A percentile compares a stretch with the other conserved stretches of the same genome.
These are phyloP conservation scores for Monilinia fructigena DNA, from an alignment of 2,329 filamentous ascomycete genomes.

Conservation along the genomic window DNA sequence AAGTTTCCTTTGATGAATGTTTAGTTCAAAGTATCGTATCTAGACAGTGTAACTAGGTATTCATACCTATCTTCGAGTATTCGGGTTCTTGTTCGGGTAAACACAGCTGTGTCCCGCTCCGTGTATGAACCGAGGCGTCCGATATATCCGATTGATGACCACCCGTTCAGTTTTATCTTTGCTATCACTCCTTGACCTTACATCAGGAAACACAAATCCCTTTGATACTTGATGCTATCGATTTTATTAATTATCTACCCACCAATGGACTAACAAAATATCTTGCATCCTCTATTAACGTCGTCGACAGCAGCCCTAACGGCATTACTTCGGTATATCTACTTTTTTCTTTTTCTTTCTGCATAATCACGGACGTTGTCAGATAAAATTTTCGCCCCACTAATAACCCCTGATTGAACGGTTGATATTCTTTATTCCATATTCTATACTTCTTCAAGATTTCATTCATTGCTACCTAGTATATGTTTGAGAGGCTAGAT, in stretches of 20 bases:
- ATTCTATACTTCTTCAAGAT: not conserved
- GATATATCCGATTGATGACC: not conserved
- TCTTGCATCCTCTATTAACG: not conserved
- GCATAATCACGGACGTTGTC: slow-evolving; percentile 4
- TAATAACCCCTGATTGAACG: slow-evolving; percentile 1
- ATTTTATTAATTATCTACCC: too few relatives aligned
- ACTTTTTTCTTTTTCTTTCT: not conserved
- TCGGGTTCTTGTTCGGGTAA: too few relatives aligned
- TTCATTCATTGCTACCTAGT: not conserved
- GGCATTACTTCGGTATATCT: slow-evolving; percentile 13
- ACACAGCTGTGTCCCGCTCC: too few relatives aligned
- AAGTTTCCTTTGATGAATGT: too few relatives aligned
- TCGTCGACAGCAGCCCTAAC: not conserved
- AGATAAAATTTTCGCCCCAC: slow-evolving; percentile 18
- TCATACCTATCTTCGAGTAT: too few relatives aligned
- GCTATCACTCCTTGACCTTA: too few relatives aligned
- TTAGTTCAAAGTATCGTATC: too few relatives aligned
- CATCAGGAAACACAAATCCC: too few relatives aligned
- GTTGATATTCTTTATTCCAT: not conserved
- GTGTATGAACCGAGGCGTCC: not conserved
- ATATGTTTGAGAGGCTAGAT: not conserved
- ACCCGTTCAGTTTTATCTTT: too few relatives aligned
- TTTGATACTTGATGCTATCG: too few relatives aligned
- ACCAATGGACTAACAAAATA: too few relatives aligned
- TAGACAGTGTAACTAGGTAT: not conserved